Percentiles rank a stretch among this genome's conserved stretches.
Conservation (phyloP, 2,329 filamentous ascomycete genomes). For the Didymella pinodella region DNA sequence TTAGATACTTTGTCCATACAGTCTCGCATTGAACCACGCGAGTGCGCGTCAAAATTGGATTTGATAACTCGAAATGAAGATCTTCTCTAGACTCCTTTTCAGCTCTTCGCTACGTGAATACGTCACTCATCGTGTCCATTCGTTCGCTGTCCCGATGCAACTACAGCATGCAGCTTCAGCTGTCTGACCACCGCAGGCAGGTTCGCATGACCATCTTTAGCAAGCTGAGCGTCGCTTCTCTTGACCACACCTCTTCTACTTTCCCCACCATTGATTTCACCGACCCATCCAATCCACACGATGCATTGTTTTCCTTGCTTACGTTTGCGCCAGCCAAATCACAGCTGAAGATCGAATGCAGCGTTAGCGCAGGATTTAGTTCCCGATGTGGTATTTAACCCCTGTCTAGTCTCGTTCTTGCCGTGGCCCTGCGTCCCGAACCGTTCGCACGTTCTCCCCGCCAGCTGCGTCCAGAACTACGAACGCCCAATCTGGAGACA, state of each 20-base stretch:
- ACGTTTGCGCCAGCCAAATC: constrained; percentile 14
- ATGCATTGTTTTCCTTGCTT: constrained; percentile 1
- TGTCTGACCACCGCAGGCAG: background rate
- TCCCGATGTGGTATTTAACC: background rate
- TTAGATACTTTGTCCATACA: constrained; percentile 22
- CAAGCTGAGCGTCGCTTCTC: constrained; percentile 4
- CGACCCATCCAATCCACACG: constrained; percentile 11
- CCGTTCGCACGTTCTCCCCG: constrained; percentile 5
- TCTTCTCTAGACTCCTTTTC: background rate
- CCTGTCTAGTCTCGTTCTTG: constrained; percentile 6
- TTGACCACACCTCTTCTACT: background rate
- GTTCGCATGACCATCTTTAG: background rate
- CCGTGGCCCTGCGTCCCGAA: constrained; percentile 7
- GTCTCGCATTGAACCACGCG: background rate
- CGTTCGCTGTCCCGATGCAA: background rate
- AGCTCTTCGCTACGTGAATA: background rate
- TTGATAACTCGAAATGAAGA: background rate
- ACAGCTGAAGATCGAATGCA: constrained; percentile 10
- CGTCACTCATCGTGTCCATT: background rate
- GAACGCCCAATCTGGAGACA: constrained; percentile 6
- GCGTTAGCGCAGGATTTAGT: constrained; percentile 6
- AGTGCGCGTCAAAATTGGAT: constrained; percentile 5
- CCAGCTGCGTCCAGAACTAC: constrained; percentile 9
- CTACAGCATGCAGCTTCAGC: background rate
- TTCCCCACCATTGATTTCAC: background rate